Evolutionary conservation across 495 filamentous ascomycete genomes (phyloP), one percentile per base, ranked within the genome.

Genomic region (Clavariopsis aquatica): DNA sequence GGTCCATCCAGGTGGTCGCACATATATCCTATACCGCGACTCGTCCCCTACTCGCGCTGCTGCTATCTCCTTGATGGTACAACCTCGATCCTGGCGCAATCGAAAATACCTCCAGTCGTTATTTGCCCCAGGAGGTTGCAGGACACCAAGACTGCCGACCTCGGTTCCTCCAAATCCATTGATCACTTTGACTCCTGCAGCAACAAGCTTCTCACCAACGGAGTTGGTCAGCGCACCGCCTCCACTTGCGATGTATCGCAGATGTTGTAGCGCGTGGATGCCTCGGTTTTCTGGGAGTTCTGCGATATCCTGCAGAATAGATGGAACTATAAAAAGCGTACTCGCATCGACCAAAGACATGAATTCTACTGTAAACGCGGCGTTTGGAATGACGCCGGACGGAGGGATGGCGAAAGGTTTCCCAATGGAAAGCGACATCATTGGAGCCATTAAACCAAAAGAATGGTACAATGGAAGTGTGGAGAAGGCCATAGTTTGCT

Each of bases 321-420:
- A 77, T 1, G 80, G 79, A 8, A 81, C 80, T 0, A 78, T 76
- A 76, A 81, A 79, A 20, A 81, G 59, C 3, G 77, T 77, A 19
- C 62, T 51, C 2, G 75, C 72, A 34, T 20, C 45, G 19, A 20
- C 12, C 4, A 24, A 1, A 3, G 13, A 13, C 28, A 79, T 45
- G 2, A 81, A 55, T 26, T 75, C 49, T 0, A 76, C 29, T 0
- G 68, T 76, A 7, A 71, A 75, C 0, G 64, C 54, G 9, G 65
- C 75, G 4, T 61, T 74, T 22, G 74, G 73, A 23, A 77, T 72
- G 53, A 66, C 62, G 15, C 61, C 63, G 0, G 71, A 43, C 0
- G 74, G 68, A 22, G 76, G 78, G 31, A 80, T 68, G 47, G 68
- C 75, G 57, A 73, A 71, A 2, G 77, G 66, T 54, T 78, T 81